Percentiles rank a stretch among this genome's conserved stretches.
phyloP scores from a whole-genome alignment of 306 rosid species.

The Morella rubra region DNA sequence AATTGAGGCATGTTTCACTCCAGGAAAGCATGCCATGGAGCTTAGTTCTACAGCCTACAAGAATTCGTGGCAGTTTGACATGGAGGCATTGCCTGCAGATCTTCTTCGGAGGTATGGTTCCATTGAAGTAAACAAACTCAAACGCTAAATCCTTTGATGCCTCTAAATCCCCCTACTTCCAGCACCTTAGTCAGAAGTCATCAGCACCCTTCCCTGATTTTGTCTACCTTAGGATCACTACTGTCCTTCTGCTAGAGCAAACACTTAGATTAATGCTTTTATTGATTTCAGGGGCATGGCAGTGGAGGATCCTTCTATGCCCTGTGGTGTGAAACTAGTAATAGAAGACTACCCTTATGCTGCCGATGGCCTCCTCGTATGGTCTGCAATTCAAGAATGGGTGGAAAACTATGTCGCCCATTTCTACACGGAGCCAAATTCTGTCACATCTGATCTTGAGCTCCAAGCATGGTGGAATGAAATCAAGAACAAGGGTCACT shows the following conservation, averaged over 20 bases:
- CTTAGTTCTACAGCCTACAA: slow-evolving; percentile 90
- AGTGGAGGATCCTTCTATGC: slow-evolving; percentile 69
- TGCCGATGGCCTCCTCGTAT: slow-evolving; percentile 83
- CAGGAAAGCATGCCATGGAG: slow-evolving; percentile 85
- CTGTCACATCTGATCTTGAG: slow-evolving; percentile 63
- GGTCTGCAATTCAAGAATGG: slow-evolving; percentile 97
- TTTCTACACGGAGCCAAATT: slow-evolving; percentile 63
- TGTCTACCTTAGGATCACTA: not conserved
- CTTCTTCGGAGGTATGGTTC: slow-evolving; percentile 71
- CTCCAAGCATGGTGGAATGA: slow-evolving; percentile 95
- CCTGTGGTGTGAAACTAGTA: slow-evolving; percentile 75
- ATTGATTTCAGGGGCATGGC: slow-evolving; percentile 84
- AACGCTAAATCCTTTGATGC: not conserved
- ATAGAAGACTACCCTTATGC: slow-evolving; percentile 97
- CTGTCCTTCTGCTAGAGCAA: not conserved
- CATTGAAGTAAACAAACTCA: not conserved
- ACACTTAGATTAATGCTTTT: not conserved
- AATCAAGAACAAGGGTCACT: slow-evolving; percentile 78
- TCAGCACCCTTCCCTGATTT: not conserved
- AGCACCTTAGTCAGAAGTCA: not conserved
- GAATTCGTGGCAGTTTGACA: slow-evolving; percentile 79
- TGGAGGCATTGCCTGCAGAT: slow-evolving; percentile 91
- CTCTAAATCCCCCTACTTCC: slow-evolving; percentile 8
- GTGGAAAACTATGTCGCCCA: slow-evolving; percentile 71
- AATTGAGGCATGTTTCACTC: slow-evolving; percentile 85